These are phyloP conservation scores for Leishmania amazonensis DNA, from an alignment of 208 protist genomes.

Conservation along the genomic window DNA sequence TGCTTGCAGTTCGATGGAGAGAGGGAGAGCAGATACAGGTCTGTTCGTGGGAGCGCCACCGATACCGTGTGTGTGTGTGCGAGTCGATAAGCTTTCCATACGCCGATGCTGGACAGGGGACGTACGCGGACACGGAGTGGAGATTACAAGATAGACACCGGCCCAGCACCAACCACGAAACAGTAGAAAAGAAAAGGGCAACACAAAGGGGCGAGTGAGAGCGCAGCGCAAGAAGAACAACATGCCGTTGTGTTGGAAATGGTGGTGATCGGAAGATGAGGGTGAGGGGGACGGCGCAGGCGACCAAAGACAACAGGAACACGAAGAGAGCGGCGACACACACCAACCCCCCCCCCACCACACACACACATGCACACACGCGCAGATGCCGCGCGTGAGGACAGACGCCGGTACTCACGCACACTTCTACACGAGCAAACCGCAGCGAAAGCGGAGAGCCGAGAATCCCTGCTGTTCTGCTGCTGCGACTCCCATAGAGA, in stretches of 20 bases:
- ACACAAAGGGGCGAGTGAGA: background rate
- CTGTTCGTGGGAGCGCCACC: background rate
- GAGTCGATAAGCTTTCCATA: no score
- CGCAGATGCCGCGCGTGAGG: background rate
- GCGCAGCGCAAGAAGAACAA: background rate
- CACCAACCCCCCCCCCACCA: background rate
- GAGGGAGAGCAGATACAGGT: background rate
- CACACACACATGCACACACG: background rate
- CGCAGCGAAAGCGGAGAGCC: background rate
- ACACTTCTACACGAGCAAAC: background rate
- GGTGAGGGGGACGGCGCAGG: background rate
- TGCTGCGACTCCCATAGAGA: background rate
- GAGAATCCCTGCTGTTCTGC: background rate
- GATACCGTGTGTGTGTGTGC: background rate
- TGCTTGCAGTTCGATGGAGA: background rate
- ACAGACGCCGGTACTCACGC: background rate
- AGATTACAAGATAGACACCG: background rate
- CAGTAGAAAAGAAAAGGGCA: background rate
- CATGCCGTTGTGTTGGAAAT: background rate
- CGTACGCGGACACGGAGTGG: background rate
- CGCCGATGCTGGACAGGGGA: no score
- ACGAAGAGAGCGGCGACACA: background rate
- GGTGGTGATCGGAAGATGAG: no score
- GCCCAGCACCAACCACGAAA: background rate
- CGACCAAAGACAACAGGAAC: background rate